Conservation (phyloP, 192 early-diverging fungal genomes). For the Fimicolochytrium jonesii region DNA sequence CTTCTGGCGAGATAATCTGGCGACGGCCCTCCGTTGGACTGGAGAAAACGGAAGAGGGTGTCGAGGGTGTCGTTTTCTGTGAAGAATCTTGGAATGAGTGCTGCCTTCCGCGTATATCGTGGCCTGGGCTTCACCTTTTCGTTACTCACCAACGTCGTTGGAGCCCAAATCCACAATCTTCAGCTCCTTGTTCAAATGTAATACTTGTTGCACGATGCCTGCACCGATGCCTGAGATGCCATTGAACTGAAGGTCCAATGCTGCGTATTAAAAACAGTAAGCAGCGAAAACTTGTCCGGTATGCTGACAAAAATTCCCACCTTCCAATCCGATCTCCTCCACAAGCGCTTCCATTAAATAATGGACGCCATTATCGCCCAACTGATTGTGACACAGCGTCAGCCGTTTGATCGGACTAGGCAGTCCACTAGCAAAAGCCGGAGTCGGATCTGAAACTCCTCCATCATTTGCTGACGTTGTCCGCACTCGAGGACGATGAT, state of each 20-base stretch:
- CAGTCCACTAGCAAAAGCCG: not conserved
- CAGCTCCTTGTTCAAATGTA: slow-evolving; percentile 35
- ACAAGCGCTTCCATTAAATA: slow-evolving; percentile 27
- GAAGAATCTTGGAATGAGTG: too few species aligned
- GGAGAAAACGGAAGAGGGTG: too few species aligned
- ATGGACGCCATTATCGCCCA: slow-evolving; percentile 32
- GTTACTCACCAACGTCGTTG: slow-evolving; percentile 25
- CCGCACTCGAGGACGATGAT: too few species aligned
- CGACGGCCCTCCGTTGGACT: too few species aligned
- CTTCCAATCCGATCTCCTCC: slow-evolving; percentile 36
- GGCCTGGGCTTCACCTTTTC: too few species aligned
- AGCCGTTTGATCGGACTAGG: slow-evolving; percentile 20
- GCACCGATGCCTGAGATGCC: slow-evolving; percentile 27
- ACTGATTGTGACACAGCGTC: slow-evolving; percentile 29
- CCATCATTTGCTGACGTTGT: not conserved
- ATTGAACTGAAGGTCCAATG: slow-evolving; percentile 37
- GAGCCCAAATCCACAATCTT: slow-evolving; percentile 34
- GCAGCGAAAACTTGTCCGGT: not conserved
- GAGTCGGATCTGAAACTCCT: too few species aligned
- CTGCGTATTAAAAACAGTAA: not conserved
- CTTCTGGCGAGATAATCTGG: too few species aligned
- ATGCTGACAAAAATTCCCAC: not conserved
- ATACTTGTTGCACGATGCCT: slow-evolving; percentile 31
- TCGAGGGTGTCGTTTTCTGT: too few species aligned
- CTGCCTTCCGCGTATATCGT: not conserved